Conservation (phyloP, 1,139 yeast species). For the Petasospora rhodanensis region DNA sequence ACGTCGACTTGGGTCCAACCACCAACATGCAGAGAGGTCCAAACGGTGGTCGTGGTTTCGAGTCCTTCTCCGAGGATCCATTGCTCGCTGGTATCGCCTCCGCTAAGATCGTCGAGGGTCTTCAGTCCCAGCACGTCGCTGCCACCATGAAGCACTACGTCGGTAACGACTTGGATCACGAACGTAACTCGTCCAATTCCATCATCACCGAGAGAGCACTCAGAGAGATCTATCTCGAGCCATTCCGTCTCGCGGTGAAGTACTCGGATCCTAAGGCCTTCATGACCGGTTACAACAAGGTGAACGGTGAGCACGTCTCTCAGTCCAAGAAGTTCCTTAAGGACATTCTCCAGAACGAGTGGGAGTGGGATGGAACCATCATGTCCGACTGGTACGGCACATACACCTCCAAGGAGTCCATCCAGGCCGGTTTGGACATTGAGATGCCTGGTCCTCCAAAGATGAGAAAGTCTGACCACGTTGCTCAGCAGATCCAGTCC, state of each 20-base stretch:
- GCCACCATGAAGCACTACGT: conserved; percentile 60
- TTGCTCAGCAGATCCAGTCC: conserved; percentile 35
- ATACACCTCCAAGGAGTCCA: conserved; percentile 42
- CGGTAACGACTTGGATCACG: conserved; percentile 57
- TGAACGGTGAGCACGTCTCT: conserved; percentile 54
- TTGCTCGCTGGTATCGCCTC: conserved; percentile 50
- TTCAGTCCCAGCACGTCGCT: conserved; percentile 47
- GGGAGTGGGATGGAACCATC: conserved; percentile 51
- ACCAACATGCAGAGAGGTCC: conserved; percentile 53
- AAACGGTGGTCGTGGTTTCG: conserved; percentile 62
- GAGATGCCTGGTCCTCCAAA: conserved; percentile 63
- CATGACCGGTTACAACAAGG: conserved; percentile 59
- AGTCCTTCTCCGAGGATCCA: conserved; percentile 61
- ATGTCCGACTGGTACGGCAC: conserved; percentile 66
- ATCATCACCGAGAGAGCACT: conserved; percentile 53
- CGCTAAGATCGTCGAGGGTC: conserved; percentile 46
- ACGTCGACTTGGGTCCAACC: conserved; percentile 57
- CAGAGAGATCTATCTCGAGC: conserved; percentile 56
- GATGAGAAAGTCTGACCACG: conserved; percentile 38
- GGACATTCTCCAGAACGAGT: conserved; percentile 47
- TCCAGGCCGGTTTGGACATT: conserved; percentile 53
- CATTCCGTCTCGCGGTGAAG: conserved; percentile 56
- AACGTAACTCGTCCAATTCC: conserved; percentile 45
- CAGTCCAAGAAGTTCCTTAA: conserved; percentile 40
- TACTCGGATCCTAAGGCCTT: conserved; percentile 44